A percentile compares a stretch with the other conserved stretches of the same genome.
Evolutionary conservation across 2,329 filamentous ascomycete genomes (phyloP).

Genomic region (Penicillium sp.): DNA sequence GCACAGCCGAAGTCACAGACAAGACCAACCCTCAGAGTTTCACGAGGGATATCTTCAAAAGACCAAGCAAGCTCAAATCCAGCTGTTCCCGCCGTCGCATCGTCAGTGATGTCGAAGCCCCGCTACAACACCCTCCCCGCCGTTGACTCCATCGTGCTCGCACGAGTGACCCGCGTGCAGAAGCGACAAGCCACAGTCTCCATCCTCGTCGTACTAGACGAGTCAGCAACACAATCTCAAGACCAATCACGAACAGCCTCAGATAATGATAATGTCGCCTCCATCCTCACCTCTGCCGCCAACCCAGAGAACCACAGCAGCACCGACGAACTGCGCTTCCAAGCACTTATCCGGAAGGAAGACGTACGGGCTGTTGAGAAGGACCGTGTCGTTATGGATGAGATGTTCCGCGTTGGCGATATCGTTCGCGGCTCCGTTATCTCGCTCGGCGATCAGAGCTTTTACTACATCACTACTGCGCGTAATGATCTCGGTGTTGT

Average conservation of each 20-base stretch:
- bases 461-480: constrained; percentile 92
- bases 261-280: constrained; percentile 38
- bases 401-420: constrained; percentile 89
- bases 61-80: neutral
- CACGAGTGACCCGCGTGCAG: constrained; percentile 79
- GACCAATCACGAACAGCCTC: constrained; percentile 26
- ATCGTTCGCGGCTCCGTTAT: constrained; percentile 86
- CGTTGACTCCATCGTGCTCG: constrained; percentile 76
- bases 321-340: constrained; percentile 67
- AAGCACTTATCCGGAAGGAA: constrained; percentile 79
- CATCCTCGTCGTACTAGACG: constrained; percentile 75
- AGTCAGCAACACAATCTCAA: constrained; percentile 17
- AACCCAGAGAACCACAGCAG: constrained; percentile 43
- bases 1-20: constrained; percentile 34
- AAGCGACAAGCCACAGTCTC: constrained; percentile 80
- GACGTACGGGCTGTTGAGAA: constrained; percentile 95
- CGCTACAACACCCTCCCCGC: constrained; percentile 75
- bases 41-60: constrained; percentile 18
- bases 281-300: constrained; percentile 38
- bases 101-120: constrained; percentile 29
- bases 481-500: constrained; percentile 90
- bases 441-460: constrained; percentile 86
- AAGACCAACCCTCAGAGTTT: constrained; percentile 42
- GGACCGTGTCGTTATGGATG: constrained; percentile 85
- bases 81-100: neutral